Percentiles rank a stretch among this genome's conserved stretches.
Conservation (phyloP, 331 rosid genomes). For the Rhamnella rubrinervis region DNA sequence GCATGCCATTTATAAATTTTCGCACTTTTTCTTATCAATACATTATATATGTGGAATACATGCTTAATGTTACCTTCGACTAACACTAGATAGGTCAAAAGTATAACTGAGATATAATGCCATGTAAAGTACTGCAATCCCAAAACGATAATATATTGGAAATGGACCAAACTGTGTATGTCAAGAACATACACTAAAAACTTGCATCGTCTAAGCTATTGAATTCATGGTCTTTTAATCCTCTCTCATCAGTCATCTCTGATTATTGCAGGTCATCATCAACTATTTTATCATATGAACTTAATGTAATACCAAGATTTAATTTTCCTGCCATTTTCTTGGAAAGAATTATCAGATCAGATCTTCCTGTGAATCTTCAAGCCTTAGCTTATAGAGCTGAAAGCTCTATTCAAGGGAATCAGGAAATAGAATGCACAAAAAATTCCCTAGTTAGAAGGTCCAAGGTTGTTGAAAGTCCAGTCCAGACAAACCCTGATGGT, state of each 20-base stretch:
- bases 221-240: slow-evolving; percentile 1
- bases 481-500: slow-evolving; percentile 34
- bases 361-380: slow-evolving; percentile 92
- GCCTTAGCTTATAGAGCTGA: slow-evolving; percentile 86
- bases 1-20: neutral
- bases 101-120: too few species aligned
- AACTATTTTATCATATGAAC: slow-evolving; percentile 73
- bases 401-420: slow-evolving; percentile 48
- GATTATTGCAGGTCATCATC: slow-evolving; percentile 62
- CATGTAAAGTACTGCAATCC: too few species aligned
- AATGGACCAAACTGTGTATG: too few species aligned
- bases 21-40: neutral
- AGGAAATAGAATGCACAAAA: slow-evolving; percentile 32
- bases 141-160: too few species aligned
- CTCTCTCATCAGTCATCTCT: slow-evolving; percentile 11
- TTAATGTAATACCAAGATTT: slow-evolving; percentile 88
- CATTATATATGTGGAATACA: too few species aligned
- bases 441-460: slow-evolving; percentile 30
- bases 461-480: slow-evolving; percentile 32
- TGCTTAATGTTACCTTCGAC: too few species aligned
- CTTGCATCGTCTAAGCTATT: neutral
- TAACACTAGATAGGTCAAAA: too few species aligned
- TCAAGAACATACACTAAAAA: neutral
- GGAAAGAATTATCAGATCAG: slow-evolving; percentile 88
- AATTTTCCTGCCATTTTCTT: slow-evolving; percentile 94